phyloP scores from a whole-genome alignment of 2,329 filamentous ascomycete genomes.

The Neofusicoccum kwambonambiense region DNA sequence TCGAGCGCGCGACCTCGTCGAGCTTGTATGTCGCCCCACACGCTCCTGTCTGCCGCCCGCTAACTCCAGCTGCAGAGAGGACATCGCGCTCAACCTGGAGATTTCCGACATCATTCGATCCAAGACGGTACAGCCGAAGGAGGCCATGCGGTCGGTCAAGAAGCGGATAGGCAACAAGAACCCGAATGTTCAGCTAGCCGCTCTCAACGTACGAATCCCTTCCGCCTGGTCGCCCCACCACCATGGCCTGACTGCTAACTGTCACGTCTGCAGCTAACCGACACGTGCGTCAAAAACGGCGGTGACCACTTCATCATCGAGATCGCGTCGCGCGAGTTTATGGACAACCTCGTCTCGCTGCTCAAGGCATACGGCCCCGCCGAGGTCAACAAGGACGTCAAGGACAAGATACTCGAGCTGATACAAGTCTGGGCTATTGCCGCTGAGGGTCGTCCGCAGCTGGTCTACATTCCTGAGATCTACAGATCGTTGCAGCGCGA shows the following conservation, averaged over 20 bases:
- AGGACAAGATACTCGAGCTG: constrained; percentile 84
- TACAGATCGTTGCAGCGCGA: constrained; percentile 81
- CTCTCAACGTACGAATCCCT: constrained; percentile 70
- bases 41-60: constrained; percentile 16
- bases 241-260: background rate
- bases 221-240: constrained; percentile 1
- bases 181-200: constrained; percentile 91
- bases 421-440: constrained; percentile 92
- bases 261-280: constrained; percentile 66
- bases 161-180: constrained; percentile 95
- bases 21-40: constrained; percentile 69
- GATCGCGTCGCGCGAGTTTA: constrained; percentile 95
- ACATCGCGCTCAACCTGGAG: constrained; percentile 95
- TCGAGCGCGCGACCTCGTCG: constrained; percentile 90
- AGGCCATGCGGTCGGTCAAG: constrained; percentile 96
- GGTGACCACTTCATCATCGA: constrained; percentile 92
- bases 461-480: constrained; percentile 84
- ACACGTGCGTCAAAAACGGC: constrained; percentile 98
- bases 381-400: constrained; percentile 81
- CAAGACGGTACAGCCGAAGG: constrained; percentile 94
- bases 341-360: constrained; percentile 92
- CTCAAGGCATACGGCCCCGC: constrained; percentile 74
- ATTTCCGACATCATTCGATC: constrained; percentile 97
- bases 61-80: constrained; percentile 61
- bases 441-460: constrained; percentile 77